phyloP scores from a whole-genome alignment of 2,329 filamentous ascomycete species.

The Fusarium bactridioides region DNA sequence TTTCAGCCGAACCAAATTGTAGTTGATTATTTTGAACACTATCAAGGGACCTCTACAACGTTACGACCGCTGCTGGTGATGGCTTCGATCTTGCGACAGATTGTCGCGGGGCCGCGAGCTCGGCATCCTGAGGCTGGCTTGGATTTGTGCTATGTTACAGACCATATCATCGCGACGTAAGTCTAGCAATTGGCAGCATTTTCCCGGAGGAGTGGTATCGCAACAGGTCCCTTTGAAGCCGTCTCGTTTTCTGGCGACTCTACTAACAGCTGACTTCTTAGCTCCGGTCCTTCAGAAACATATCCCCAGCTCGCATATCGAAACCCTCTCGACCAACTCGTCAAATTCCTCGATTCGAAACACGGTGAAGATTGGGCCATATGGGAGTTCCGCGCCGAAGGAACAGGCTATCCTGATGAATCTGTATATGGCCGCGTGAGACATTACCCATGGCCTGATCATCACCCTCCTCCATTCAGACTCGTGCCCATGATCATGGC shows the following conservation, averaged over 20 bases:
- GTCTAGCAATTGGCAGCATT: conserved; percentile 22
- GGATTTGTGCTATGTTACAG: conserved; percentile 95
- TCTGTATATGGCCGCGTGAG: conserved; percentile 86
- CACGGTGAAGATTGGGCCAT: conserved; percentile 90
- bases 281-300: conserved; percentile 87
- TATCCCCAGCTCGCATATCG: conserved; percentile 94
- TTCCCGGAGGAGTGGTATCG: accelerated
- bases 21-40: background rate
- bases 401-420: conserved; percentile 91
- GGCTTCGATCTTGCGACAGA: conserved; percentile 85
- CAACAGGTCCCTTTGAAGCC: accelerated
- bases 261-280: conserved; percentile 51
- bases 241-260: background rate
- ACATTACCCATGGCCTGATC: conserved; percentile 96
- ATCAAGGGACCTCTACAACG: too few relatives aligned
- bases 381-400: conserved; percentile 97
- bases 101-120: conserved; percentile 86
- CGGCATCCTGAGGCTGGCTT: conserved; percentile 87
- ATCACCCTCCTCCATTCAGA: conserved; percentile 93
- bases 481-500: conserved; percentile 89
- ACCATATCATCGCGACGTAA: conserved; percentile 73
- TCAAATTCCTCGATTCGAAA: conserved; percentile 85
- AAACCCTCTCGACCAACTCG: conserved; percentile 87
- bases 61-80: conserved; percentile 46
- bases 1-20: background rate